phyloP scores from a whole-genome alignment of 768 basidiomycete genomes.

The Phylloporus rhodoxanthus region DNA sequence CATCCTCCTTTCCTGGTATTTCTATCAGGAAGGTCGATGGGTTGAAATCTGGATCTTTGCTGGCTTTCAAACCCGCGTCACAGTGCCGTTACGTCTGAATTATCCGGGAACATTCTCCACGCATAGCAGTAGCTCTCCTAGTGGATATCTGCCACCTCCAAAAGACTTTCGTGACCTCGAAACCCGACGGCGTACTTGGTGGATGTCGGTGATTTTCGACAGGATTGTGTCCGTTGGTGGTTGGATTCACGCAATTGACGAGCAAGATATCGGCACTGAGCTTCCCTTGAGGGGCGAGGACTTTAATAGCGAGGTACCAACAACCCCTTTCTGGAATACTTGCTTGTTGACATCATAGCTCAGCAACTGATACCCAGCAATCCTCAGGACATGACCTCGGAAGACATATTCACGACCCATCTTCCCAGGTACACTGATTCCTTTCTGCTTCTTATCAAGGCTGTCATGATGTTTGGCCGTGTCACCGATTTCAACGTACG shows the following conservation, averaged over 20 bases:
- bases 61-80: conserved; percentile 76
- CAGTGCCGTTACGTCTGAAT: conserved; percentile 76
- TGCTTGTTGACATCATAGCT: conserved; percentile 9
- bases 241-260: conserved; percentile 82
- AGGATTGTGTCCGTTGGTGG: conserved; percentile 77
- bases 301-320: conserved; percentile 66
- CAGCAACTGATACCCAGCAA: conserved; percentile 63
- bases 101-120: conserved; percentile 79
- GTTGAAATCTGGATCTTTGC: conserved; percentile 92
- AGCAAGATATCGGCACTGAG: conserved; percentile 80
- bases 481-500: conserved; percentile 85
- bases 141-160: conserved; percentile 76
- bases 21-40: conserved; percentile 85
- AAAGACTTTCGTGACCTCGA: conserved; percentile 72
- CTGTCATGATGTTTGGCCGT: conserved; percentile 76
- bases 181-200: conserved; percentile 78
- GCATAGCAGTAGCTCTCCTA: conserved; percentile 61
- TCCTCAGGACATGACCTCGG: conserved; percentile 63
- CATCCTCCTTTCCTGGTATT: conserved; percentile 83
- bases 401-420: conserved; percentile 64
- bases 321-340: conserved; percentile 1
- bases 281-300: conserved; percentile 70
- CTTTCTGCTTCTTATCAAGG: conserved; percentile 75
- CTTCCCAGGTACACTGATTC: conserved; percentile 76
- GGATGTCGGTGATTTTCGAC: conserved; percentile 87